These are phyloP conservation scores for Penicillium sumatraense DNA, from an alignment of 2,329 filamentous ascomycete genomes.

Conservation along the genomic window DNA sequence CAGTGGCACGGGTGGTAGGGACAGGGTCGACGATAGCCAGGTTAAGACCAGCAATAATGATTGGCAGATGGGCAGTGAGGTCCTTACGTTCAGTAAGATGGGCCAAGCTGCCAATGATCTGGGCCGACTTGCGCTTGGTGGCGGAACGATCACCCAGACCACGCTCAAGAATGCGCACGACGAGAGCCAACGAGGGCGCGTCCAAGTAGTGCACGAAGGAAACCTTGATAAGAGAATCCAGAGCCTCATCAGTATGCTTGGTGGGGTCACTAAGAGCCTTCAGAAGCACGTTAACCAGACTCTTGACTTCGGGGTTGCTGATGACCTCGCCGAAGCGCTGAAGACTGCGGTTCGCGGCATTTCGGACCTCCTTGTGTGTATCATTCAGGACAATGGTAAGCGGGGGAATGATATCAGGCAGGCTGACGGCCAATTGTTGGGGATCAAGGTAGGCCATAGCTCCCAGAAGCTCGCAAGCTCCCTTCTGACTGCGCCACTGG, in stretches of 20 bases:
- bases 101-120: slow-evolving; percentile 96
- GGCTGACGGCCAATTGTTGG: slow-evolving; percentile 85
- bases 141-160: slow-evolving; percentile 88
- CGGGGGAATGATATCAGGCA: slow-evolving; percentile 96
- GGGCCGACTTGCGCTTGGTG: slow-evolving; percentile 93
- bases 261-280: slow-evolving; percentile 97
- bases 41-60: slow-evolving; percentile 88
- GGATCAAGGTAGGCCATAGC: slow-evolving; percentile 99
- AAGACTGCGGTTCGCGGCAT: slow-evolving; percentile 90
- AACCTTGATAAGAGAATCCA: slow-evolving; percentile 96
- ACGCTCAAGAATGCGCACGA: slow-evolving; percentile 93
- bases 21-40: slow-evolving; percentile 92
- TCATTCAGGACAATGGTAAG: slow-evolving; percentile 93
- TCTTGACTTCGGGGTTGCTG: slow-evolving; percentile 95
- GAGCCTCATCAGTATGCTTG: slow-evolving; percentile 92
- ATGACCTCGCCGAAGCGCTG: slow-evolving; percentile 99
- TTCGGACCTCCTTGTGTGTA: slow-evolving; percentile 94
- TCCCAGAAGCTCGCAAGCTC: slow-evolving; percentile 92
- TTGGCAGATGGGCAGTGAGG: slow-evolving; percentile 84
- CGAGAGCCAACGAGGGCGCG: slow-evolving; percentile 89
- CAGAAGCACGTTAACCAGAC: slow-evolving; percentile 84
- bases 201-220: slow-evolving; percentile 98
- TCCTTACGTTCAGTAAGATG: slow-evolving; percentile 97
- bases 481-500: slow-evolving; percentile 98
- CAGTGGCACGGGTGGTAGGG: slow-evolving; percentile 92